These are phyloP conservation scores for Hirschioporus abietinus DNA, from an alignment of 768 basidiomycete species.

Conservation along the genomic window DNA sequence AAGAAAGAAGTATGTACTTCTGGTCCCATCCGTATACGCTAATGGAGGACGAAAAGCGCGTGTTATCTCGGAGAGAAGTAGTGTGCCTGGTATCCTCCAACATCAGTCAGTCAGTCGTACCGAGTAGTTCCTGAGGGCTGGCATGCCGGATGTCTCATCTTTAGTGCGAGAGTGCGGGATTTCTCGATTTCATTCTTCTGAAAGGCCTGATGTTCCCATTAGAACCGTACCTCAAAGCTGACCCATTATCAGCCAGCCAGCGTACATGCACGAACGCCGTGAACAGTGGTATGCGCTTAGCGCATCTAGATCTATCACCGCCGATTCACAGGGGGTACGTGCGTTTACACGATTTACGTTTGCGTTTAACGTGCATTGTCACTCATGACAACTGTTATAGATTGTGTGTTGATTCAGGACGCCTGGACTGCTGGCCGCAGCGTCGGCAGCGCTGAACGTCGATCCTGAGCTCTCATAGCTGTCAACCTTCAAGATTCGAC, in stretches of 20 bases:
- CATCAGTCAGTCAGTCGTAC: neutral
- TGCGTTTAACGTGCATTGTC: neutral
- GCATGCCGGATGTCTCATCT: neutral
- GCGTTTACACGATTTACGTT: slow-evolving; percentile 1
- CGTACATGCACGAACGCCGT: neutral
- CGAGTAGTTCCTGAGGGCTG: neutral
- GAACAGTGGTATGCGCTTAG: neutral
- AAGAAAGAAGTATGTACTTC: neutral
- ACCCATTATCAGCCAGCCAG: neutral
- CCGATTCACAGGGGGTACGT: neutral
- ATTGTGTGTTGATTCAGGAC: neutral
- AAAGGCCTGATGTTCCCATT: neutral
- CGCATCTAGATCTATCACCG: neutral
- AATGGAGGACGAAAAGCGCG: too few relatives aligned
- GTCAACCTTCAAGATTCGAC: neutral
- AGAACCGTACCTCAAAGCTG: neutral
- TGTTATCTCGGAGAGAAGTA: neutral
- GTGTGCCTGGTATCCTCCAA: neutral
- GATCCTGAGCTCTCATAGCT: neutral
- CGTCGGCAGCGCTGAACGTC: neutral
- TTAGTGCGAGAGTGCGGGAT: neutral
- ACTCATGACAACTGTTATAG: neutral
- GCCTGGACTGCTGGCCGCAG: neutral
- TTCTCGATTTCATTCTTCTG: neutral
- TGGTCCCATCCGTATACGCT: neutral